Conservation (phyloP, 192 early-diverging fungal genomes). For the Coemansia sp. region DNA sequence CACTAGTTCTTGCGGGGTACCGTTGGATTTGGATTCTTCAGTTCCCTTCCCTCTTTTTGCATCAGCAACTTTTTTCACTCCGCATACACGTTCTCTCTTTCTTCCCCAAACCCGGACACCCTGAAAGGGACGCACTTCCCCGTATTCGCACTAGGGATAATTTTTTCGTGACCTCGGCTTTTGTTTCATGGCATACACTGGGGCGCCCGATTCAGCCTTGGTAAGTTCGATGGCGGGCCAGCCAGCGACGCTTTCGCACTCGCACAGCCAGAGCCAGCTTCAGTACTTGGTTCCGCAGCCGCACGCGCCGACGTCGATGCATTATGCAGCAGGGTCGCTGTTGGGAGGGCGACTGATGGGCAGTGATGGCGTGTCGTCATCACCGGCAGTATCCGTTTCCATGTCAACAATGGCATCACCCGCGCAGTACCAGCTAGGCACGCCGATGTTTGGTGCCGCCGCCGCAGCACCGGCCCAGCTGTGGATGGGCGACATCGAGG, state of each 20-base stretch:
- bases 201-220: constrained; percentile 4
- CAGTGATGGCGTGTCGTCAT: constrained; percentile 11
- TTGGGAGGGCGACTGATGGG: not conserved
- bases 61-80: constrained; percentile 7
- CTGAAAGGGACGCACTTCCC: not conserved
- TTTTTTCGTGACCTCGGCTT: not conserved
- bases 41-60: constrained; percentile 2
- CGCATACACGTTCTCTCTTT: not conserved
- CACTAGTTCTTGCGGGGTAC: constrained; percentile 1
- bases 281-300: not conserved
- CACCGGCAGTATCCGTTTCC: constrained; percentile 8
- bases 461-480: constrained; percentile 33
- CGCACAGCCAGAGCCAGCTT: constrained; percentile 4
- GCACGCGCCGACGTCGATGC: not conserved
- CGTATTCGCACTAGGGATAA: not conserved
- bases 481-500: constrained; percentile 95
- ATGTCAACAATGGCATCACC: constrained; percentile 9
- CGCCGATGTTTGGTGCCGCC: constrained; percentile 6
- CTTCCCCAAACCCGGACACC: not conserved
- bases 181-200: constrained; percentile 1
- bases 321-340: constrained; percentile 10
- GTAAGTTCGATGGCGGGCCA: not conserved
- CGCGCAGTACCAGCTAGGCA: constrained; percentile 12
- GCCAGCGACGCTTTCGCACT: not conserved
- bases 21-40: not conserved